Base-by-base conservation (phyloP, 2,329 filamentous ascomycete genomes). In the Aspergillus sp. region DNA sequence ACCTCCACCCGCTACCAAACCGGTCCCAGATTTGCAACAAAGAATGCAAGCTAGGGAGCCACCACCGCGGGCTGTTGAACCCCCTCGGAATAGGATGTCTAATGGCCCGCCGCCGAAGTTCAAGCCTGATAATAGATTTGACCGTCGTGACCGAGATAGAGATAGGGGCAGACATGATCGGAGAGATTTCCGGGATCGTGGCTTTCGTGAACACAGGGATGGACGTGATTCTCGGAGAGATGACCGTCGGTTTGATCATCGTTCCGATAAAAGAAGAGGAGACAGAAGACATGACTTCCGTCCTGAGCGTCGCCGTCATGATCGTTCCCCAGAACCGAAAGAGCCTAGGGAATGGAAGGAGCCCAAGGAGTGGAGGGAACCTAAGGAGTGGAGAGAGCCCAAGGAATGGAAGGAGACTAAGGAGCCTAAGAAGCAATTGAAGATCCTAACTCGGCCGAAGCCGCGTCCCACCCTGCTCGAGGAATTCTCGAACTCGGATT, bases 401-500 rank as follows among this genome's bases (percentile, higher is more conserved):
- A 26, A 37, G 26, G n/a, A 13, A 29, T 26, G 29, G 53, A 81
- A 9, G n/a, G 35, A 30, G 1, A 48, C 39, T 36, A 40, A 46
- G 13, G 39, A 39, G 13, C 78, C 54, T 72, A 86, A 43, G 77
- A 77, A 60, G 49, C 78, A 85, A 31, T 85, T 79, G 60, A 85
- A 79, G 66, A 81, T 81, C 3, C 76, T 86, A 65, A 87, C 77
- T 61, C 81, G 85, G 28, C 70, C 81, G 9, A 93, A 90, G 60
- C 74, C 82, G 37, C 82, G 83, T 41, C 89, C 88, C 2, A 78
- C 74, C 5, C 70, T 97, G 1, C 71, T 84, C 0, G 71, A 82
- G 26, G 88, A 95, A 29, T 80, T 91, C 56, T 81, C 82, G 8
- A 73, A 76, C 5, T 95, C 90, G 0, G 86, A 91, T 37, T 96